Evolutionary conservation across 2,329 filamentous ascomycete species (phyloP).

Genomic region (Nigrospora osmanthi): DNA sequence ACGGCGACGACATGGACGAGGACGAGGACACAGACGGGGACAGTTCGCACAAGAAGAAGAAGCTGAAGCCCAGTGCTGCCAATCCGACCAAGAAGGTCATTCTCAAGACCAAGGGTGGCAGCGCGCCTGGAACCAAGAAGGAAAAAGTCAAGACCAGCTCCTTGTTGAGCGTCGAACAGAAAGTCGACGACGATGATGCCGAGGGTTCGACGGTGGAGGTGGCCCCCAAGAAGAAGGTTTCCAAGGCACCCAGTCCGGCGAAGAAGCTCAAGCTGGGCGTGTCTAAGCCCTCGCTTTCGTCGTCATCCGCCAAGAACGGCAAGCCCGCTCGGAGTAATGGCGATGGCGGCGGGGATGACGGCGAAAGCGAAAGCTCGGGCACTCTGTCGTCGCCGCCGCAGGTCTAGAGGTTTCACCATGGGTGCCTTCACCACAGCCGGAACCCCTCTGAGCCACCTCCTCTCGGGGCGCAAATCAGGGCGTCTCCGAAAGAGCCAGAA

Average conservation of each 20-base stretch:
- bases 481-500: too few relatives aligned
- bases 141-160: slow-evolving; percentile 46
- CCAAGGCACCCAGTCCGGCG: slow-evolving; percentile 31
- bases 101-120: slow-evolving; percentile 39
- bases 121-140: slow-evolving; percentile 34
- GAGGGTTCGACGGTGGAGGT: slow-evolving; percentile 29
- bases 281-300: slow-evolving; percentile 38
- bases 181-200: slow-evolving; percentile 26
- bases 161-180: slow-evolving; percentile 41
- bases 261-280: slow-evolving; percentile 36
- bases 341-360: slow-evolving; percentile 27
- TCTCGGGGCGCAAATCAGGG: too few relatives aligned
- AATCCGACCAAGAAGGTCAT: slow-evolving; percentile 45
- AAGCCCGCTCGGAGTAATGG: slow-evolving; percentile 20
- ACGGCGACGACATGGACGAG: slow-evolving; percentile 45
- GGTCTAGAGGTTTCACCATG: slow-evolving; percentile 6
- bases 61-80: slow-evolving; percentile 35
- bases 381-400: slow-evolving; percentile 46
- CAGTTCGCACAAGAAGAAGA: slow-evolving; percentile 49
- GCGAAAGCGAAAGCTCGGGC: slow-evolving; percentile 48
- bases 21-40: slow-evolving; percentile 44
- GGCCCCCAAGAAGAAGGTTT: slow-evolving; percentile 31
- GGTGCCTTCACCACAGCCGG: too few relatives aligned
- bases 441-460: too few relatives aligned
- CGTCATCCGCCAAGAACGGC: slow-evolving; percentile 40